Conservation (phyloP, 140 eudicot species). For the Cichorium intybus region DNA sequence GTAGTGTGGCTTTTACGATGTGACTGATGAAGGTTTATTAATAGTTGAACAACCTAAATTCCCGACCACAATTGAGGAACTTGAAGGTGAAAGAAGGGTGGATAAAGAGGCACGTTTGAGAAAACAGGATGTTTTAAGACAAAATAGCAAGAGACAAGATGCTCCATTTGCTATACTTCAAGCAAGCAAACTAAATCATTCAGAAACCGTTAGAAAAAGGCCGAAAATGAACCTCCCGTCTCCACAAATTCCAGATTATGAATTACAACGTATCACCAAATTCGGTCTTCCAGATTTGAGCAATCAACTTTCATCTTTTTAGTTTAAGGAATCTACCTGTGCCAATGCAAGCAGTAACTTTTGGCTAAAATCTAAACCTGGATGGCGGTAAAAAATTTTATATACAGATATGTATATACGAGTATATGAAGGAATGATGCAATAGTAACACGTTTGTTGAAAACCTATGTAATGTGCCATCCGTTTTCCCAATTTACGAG, state of each 20-base stretch:
- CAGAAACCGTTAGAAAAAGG: constrained; percentile 78
- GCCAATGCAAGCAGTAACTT: too few relatives aligned
- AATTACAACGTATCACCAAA: constrained; percentile 81
- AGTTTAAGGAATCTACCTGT: too few relatives aligned
- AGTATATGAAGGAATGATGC: too few relatives aligned
- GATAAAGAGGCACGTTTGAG: constrained; percentile 88
- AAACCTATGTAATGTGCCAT: too few relatives aligned
- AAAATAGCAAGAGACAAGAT: constrained; percentile 90
- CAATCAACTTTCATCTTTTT: constrained; percentile 44
- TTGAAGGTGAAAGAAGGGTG: constrained; percentile 89
- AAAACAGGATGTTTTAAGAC: constrained; percentile 85
- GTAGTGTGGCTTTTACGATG: constrained; percentile 90
- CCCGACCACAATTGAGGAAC: constrained; percentile 87
- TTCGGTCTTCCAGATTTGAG: constrained; percentile 70
- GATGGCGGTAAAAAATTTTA: too few relatives aligned
- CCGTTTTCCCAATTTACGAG: too few relatives aligned
- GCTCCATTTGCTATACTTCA: constrained; percentile 87
- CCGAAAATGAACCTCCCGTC: constrained; percentile 88
- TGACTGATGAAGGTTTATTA: constrained; percentile 61
- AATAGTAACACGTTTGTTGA: too few relatives aligned
- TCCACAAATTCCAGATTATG: constrained; percentile 93
- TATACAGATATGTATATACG: too few relatives aligned
- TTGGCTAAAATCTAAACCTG: too few relatives aligned
- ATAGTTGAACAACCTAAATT: constrained; percentile 70
- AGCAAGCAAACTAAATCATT: constrained; percentile 91